A percentile compares a stretch with the other conserved stretches of the same genome.
phyloP scores from a whole-genome alignment of 805 yeast species.

The Huiozyma sinensis region DNA sequence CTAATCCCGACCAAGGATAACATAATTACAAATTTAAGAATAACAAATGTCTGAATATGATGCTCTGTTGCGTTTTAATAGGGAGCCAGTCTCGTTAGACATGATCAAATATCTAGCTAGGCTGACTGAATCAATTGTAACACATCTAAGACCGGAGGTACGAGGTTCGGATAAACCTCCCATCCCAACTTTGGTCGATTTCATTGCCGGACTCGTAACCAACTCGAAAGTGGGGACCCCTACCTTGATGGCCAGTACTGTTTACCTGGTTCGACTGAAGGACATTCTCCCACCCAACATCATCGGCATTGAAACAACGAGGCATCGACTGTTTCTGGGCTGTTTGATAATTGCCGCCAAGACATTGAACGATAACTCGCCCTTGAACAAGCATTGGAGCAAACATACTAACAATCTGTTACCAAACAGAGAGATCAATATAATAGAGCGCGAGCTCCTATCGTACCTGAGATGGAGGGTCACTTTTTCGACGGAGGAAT shows the following conservation, averaged over 20 bases:
- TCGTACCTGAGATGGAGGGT: slow-evolving; percentile 81
- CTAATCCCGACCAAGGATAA: no score
- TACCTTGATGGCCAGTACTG: slow-evolving; percentile 85
- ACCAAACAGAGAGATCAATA: slow-evolving; percentile 68
- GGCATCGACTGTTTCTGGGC: slow-evolving; percentile 86
- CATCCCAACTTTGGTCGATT: slow-evolving; percentile 41
- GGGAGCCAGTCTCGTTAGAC: slow-evolving; percentile 19
- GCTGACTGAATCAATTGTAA: slow-evolving; percentile 22
- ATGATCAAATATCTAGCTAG: slow-evolving; percentile 22
- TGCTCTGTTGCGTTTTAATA: slow-evolving; percentile 21
- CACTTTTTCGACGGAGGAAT: slow-evolving; percentile 57
- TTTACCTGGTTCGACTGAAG: slow-evolving; percentile 69
- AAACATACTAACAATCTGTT: slow-evolving; percentile 82
- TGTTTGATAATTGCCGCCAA: slow-evolving; percentile 88
- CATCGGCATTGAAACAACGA: slow-evolving; percentile 81
- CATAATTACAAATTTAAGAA: not conserved
- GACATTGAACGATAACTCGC: slow-evolving; percentile 85
- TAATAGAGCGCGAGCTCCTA: slow-evolving; percentile 83
- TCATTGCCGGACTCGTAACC: slow-evolving; percentile 62
- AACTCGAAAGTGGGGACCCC: slow-evolving; percentile 91
- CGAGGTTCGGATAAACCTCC: not conserved
- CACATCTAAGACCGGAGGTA: slow-evolving; percentile 3
- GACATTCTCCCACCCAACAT: slow-evolving; percentile 76
- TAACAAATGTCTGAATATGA: slow-evolving; percentile 18
- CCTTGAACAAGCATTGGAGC: slow-evolving; percentile 95